Base-by-base conservation (phyloP, 768 basidiomycete species). In the Amyloporia xantha region DNA sequence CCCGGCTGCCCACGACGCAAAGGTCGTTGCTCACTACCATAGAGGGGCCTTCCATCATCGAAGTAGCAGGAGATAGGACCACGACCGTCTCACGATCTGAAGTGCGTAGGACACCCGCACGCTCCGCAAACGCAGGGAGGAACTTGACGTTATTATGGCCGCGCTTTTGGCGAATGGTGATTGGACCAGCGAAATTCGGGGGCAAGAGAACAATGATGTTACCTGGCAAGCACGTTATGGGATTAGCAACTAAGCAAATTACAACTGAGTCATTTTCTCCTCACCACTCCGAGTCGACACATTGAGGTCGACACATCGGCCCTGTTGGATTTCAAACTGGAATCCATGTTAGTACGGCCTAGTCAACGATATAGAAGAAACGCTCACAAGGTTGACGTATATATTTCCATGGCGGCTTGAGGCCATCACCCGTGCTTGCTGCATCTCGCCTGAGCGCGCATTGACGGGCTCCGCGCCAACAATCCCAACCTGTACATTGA, bases 401-500 rank as follows among this genome's bases (percentile, higher is more conserved):
- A 61, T 52, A 12, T 48, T 52, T 2, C 60, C 62, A 37, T 61
- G 59, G 9, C 44, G 47, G 37, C 48, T 59, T 0, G 47, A 50
- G 2, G 52, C 55, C 27, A 51, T 35, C 2, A 63, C 48, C 27
- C 56, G 52, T 17, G 50, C 50, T 1, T 38, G 41, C 6, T n/a
- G n/a, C n/a, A n/a, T n/a, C n/a, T n/a, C n/a, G 44, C 27, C 27
- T 44, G 46, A 13, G 19, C 12, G 12, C 19, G 13, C 20, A n/a
- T 3, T 45, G 15, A 5, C 12, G 15, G 47, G 47, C 27, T 13
- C 11, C 38, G 52, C 28, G 23, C 50, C 50, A n/a, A 50, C 56
- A 11, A 57, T 54, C 5, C 58, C 59, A 13, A 63, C 19, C 28
- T 63, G 51, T 13, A 63, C 54, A 37, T 28, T 54, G 41, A 63